Base-by-base conservation (phyloP, 2,329 filamentous ascomycete species). In the Epichloe sp. region DNA sequence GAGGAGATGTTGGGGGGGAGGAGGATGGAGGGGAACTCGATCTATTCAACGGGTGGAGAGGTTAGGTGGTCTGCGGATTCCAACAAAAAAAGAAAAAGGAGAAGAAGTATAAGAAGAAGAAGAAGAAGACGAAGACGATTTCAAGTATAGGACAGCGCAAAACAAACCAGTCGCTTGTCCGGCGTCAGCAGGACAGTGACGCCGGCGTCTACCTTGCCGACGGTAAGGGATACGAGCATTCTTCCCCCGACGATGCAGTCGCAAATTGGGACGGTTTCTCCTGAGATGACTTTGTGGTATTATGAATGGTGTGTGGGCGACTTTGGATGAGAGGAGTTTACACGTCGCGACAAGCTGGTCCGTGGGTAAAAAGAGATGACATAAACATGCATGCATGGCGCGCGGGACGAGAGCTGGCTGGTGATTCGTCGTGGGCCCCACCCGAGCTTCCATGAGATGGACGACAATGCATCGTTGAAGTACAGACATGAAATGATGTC, bases 201-300 rank as follows among this genome's bases (percentile, higher is more conserved):
- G 71, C 93, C 93, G 63, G 93, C 93, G 71, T 98, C 93, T 71
- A 98, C 93, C 75, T 98, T 98, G 76, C 93, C 93, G 70, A 98
- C 93, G 48, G 91, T 97, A 66, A 98, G 79, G 59, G 93, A 97
- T 71, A 98, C 88, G 64, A 97, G 79, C 93, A 98, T 97, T 48
- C 66, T 51, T 52, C 17, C n/a, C 36, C 36, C 35, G 4, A 37
- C n/a, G 45, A 17, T 40, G 50, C 47, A 23, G 47, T 35, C 19
- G 36, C 47, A 45, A 10, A n/a, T 44, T 19, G 48, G 40, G 42
- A 40, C 42, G 10, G 3, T 17, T 21, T 26, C 17, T 49, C 41
- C 48, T 26, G 41, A 49, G 35, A 44, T 38, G 48, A 17, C 14
- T 44, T 17, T 35, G 23, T 6, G 5, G 23, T n/a, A 11, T 26